Conservation (phyloP, 805 yeast genomes). For the Suhomyces pyralidae region DNA sequence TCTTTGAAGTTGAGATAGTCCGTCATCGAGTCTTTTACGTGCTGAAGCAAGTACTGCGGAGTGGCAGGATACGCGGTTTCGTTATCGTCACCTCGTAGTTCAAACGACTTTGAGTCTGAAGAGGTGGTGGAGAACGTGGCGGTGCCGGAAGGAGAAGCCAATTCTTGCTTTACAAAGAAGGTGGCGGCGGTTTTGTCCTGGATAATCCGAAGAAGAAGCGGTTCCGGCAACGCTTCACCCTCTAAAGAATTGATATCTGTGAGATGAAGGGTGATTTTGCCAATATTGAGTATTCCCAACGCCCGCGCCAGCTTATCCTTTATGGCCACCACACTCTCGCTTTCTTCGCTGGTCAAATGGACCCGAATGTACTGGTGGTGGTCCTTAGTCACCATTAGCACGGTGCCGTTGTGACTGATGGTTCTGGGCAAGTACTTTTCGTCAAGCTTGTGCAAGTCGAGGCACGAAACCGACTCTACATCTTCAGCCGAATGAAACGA, state of each 20-base stretch:
- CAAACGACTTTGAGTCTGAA: constrained; percentile 55
- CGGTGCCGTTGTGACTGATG: constrained; percentile 12
- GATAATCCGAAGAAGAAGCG: constrained; percentile 37
- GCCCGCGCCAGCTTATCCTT: constrained; percentile 39
- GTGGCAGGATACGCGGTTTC: constrained; percentile 57
- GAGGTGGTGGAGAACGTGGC: constrained; percentile 46
- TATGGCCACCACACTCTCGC: constrained; percentile 22
- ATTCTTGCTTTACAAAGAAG: constrained; percentile 32
- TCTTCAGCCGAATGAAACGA: neutral
- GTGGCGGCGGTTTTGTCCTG: constrained; percentile 30
- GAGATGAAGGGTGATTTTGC: constrained; percentile 46
- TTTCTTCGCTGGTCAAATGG: constrained; percentile 21
- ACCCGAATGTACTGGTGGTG: constrained; percentile 53
- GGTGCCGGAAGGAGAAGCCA: constrained; percentile 30
- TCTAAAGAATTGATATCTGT: constrained; percentile 65
- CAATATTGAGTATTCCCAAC: constrained; percentile 33
- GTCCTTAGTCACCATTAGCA: constrained; percentile 63
- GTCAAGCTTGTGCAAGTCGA: constrained; percentile 14
- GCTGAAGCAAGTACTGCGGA: constrained; percentile 62
- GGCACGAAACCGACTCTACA: neutral
- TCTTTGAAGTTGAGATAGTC: constrained; percentile 63
- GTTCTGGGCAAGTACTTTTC: constrained; percentile 24
- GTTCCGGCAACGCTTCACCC: constrained; percentile 57
- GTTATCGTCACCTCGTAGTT: constrained; percentile 38
- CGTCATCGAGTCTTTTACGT: constrained; percentile 33